Evolutionary conservation across 2,329 filamentous ascomycete genomes (phyloP).

Genomic region (Didymella exigua): DNA sequence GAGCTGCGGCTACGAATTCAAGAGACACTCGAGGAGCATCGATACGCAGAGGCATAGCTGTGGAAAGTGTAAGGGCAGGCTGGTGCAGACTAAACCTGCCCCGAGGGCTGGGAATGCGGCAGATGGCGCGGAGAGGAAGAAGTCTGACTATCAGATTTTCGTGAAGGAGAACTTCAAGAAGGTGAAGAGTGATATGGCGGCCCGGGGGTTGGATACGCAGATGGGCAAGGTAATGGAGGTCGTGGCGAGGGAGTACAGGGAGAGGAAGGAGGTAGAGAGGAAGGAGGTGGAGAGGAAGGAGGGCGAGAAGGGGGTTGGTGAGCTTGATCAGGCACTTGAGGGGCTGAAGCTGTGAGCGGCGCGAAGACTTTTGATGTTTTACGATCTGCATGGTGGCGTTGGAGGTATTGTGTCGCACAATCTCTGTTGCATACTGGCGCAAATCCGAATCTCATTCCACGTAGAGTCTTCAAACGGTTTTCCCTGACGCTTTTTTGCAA

Average conservation of each 20-base stretch:
- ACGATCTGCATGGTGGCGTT: background rate
- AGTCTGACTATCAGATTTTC: conserved; percentile 62
- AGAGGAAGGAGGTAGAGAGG: conserved; percentile 54
- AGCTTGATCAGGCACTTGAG: conserved; percentile 30
- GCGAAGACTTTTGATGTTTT: background rate
- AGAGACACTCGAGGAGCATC: conserved; percentile 85
- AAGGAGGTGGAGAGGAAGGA: conserved; percentile 18
- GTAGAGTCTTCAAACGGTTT: too few species aligned
- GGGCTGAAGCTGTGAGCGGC: conserved; percentile 24
- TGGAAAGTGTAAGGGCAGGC: conserved; percentile 69
- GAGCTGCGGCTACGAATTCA: conserved; percentile 72
- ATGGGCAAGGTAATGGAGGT: conserved; percentile 71
- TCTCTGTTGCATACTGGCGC: background rate
- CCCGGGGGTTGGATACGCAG: conserved; percentile 57
- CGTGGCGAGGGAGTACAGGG: conserved; percentile 67
- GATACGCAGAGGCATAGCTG: conserved; percentile 74
- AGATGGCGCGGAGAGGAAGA: conserved; percentile 32
- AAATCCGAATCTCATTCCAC: background rate
- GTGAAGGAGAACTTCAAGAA: conserved; percentile 71
- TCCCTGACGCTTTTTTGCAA: too few species aligned
- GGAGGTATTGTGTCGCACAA: background rate
- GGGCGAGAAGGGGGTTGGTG: conserved; percentile 12
- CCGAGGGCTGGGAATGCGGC: conserved; percentile 58
- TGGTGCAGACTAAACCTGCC: conserved; percentile 80
- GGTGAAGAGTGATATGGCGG: conserved; percentile 48